These are phyloP conservation scores for Colletotrichum ledebouriae DNA, from an alignment of 2,329 filamentous ascomycete species.

Conservation along the genomic window DNA sequence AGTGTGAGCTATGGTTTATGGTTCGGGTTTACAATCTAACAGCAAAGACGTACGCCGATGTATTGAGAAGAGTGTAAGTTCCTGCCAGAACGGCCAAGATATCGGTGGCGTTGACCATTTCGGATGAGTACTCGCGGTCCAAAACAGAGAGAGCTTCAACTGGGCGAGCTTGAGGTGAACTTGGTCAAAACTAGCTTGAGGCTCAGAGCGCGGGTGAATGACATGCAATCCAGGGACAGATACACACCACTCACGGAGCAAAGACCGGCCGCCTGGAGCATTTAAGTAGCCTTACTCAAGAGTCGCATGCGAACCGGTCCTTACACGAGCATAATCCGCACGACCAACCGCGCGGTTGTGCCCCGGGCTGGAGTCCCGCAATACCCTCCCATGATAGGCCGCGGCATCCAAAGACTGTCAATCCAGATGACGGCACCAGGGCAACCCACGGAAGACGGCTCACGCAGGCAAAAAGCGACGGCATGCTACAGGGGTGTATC, in stretches of 20 bases:
- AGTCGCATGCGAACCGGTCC: no score
- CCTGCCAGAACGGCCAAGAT: slow-evolving; percentile 41
- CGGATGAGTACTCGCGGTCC: neutral
- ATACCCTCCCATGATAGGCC: slow-evolving; percentile 19
- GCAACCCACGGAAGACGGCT: slow-evolving; percentile 8
- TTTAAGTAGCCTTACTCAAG: neutral
- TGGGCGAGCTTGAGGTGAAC: neutral
- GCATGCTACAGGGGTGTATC: slow-evolving; percentile 10
- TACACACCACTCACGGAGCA: neutral
- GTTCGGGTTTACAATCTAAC: no score
- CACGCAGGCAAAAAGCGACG: no score
- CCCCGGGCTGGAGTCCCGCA: neutral
- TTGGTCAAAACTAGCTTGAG: slow-evolving; percentile 1
- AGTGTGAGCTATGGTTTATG: neutral
- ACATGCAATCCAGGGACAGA: neutral
- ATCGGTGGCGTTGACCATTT: slow-evolving; percentile 41
- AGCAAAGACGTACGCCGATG: slow-evolving; percentile 26
- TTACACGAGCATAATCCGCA: neutral
- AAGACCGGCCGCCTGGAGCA: neutral
- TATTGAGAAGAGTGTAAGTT: slow-evolving; percentile 42
- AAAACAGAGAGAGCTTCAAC: neutral
- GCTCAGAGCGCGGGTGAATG: neutral
- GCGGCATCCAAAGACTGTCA: slow-evolving; percentile 14
- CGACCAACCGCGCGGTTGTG: slow-evolving; percentile 14
- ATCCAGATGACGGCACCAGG: neutral